Conservation (phyloP, 495 filamentous ascomycete species). For the Neurospora tetrasperma region DNA sequence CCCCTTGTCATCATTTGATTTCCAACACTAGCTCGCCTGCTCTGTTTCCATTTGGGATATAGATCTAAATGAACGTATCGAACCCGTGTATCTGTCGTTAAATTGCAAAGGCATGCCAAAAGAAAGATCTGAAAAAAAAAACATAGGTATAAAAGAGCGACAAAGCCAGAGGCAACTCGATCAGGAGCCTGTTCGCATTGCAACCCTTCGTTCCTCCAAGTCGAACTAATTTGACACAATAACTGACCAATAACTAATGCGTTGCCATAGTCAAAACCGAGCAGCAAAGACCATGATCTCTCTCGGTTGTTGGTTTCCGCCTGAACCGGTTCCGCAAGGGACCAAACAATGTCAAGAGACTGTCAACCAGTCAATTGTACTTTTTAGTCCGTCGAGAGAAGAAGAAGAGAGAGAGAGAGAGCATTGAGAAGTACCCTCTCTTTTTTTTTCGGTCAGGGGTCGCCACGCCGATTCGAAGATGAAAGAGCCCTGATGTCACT, state of each 20-base stretch:
- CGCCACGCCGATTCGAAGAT: background rate
- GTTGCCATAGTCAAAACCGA: background rate
- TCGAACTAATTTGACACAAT: background rate
- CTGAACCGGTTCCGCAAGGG: background rate
- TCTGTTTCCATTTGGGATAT: background rate
- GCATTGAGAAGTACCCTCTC: background rate
- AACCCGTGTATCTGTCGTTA: background rate
- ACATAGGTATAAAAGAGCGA: background rate
- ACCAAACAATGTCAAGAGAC: background rate
- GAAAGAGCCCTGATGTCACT: background rate
- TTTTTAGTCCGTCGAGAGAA: background rate
- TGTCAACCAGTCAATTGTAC: background rate
- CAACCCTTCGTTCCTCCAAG: background rate
- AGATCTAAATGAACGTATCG: background rate
- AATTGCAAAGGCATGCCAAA: background rate
- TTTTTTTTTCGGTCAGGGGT: background rate
- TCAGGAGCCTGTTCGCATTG: background rate
- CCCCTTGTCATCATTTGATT: background rate
- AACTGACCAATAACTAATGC: background rate
- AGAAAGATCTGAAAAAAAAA: background rate
- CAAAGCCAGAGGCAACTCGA: background rate
- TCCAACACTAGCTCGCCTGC: background rate
- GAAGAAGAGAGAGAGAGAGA: background rate
- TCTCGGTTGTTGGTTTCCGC: background rate
- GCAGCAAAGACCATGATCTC: background rate